These are phyloP conservation scores for Linnemannia hyalina DNA, from an alignment of 192 early-diverging fungal species.

Conservation along the genomic window DNA sequence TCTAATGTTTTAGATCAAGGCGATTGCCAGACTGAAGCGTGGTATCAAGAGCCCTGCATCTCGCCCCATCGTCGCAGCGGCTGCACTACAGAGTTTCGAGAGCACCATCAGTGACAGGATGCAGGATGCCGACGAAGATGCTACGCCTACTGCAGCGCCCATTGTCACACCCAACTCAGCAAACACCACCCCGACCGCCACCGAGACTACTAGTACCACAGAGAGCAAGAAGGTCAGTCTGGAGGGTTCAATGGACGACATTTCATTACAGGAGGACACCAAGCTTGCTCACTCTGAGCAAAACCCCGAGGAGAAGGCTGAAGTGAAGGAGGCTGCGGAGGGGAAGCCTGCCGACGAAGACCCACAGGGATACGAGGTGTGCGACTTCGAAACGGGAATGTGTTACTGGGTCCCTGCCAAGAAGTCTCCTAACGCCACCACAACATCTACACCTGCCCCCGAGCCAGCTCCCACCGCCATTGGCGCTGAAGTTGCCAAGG, in stretches of 20 bases:
- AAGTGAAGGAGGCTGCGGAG: too few species aligned
- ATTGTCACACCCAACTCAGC: background rate
- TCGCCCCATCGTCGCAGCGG: background rate
- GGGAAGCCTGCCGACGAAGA: background rate
- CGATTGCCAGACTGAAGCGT: slow-evolving; percentile 48
- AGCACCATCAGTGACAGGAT: slow-evolving; percentile 22
- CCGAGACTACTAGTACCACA: background rate
- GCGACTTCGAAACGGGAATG: slow-evolving; percentile 40
- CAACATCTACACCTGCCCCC: background rate
- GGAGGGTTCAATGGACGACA: background rate
- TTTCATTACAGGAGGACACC: background rate
- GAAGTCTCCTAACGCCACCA: background rate
- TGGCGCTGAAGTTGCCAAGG: background rate
- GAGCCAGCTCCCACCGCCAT: background rate
- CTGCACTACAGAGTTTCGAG: background rate
- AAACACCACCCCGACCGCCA: background rate
- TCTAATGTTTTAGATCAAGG: slow-evolving; percentile 44
- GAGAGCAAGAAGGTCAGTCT: background rate
- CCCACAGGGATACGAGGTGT: slow-evolving; percentile 46
- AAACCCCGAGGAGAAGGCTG: background rate
- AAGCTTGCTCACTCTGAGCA: background rate
- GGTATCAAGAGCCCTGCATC: slow-evolving; percentile 31
- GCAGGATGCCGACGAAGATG: slow-evolving; percentile 44
- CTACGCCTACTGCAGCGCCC: background rate
- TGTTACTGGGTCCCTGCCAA: slow-evolving; percentile 52